A percentile compares a stretch with the other conserved stretches of the same genome.
These are phyloP conservation scores for Naematelia aurantialba DNA, from an alignment of 768 basidiomycete genomes.

Conservation along the genomic window DNA sequence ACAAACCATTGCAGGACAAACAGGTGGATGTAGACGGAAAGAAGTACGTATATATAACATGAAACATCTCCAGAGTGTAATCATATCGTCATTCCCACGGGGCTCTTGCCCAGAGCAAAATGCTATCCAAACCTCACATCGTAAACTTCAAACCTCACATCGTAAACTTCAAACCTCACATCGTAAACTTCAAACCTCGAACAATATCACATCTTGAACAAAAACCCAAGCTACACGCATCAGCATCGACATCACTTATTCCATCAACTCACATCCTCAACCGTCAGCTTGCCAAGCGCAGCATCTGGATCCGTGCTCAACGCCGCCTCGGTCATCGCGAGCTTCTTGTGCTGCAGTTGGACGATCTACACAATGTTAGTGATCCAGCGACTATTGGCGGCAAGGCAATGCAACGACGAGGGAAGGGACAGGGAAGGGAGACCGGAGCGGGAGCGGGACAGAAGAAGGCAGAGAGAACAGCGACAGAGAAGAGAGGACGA, in stretches of 20 bases:
- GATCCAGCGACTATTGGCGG: slow-evolving; percentile 55
- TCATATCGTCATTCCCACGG: too few relatives aligned
- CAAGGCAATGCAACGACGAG: too few relatives aligned
- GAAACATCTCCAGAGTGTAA: too few relatives aligned
- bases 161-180: too few relatives aligned
- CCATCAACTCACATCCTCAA: slow-evolving; percentile 56
- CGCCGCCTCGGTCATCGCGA: slow-evolving; percentile 70
- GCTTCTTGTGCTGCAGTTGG: slow-evolving; percentile 96
- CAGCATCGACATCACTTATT: not conserved
- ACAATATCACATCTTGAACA: slow-evolving; percentile 47
- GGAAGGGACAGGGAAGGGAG: not conserved
- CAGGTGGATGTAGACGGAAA: too few relatives aligned
- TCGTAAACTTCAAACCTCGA: too few relatives aligned
- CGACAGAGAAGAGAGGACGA: not conserved
- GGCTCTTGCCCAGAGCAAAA: too few relatives aligned
- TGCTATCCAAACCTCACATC: too few relatives aligned
- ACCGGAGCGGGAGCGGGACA: not conserved
- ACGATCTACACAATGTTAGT: slow-evolving; percentile 79
- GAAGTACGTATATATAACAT: too few relatives aligned
- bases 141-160: too few relatives aligned
- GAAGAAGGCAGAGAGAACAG: not conserved
- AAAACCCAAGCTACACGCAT: slow-evolving; percentile 40
- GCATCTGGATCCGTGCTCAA: slow-evolving; percentile 51
- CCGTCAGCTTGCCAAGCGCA: slow-evolving; percentile 91
- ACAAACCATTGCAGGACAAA: too few relatives aligned